Base-by-base conservation (phyloP, 1,284 basidiomycete species). In the Naganishia sp. region DNA sequence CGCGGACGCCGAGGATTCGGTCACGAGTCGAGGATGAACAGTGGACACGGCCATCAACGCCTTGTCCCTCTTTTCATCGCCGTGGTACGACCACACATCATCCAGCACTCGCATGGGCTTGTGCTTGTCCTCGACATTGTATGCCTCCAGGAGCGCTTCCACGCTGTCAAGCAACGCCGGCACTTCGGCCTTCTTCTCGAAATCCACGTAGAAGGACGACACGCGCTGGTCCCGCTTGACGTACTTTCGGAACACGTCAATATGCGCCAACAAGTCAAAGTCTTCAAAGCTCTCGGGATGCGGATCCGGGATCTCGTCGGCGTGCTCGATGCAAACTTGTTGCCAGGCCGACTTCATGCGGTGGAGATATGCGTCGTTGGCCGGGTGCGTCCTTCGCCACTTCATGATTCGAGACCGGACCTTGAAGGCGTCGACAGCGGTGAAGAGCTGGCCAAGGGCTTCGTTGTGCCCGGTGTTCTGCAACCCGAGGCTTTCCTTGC, bases 331-430 rank as follows among this genome's bases (percentile, higher is more conserved):
- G 55, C 60, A 52, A n/a, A 67, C 60, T 63, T 61, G 46, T 50
- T 50, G 39, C 57, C 57, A 61, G 5, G 57, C 60, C 7, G 48
- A 36, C n/a, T 48, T 23, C 53, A 67, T 55, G 7, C 56, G 53
- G 23, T 67, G 55, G 9, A 67, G 36, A 48, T 63, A 67, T 0
- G 59, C 66, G 21, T 60, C 59, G 46, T 67, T 63, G 4, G 59
- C 48, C 1, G 54, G 49, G 42, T 54, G 53, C 25, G 49, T 23
- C 9, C 28, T 15, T 11, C 61, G 53, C 66, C 66, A 67, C 18
- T 67, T 60, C 6, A n/a, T 16, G 10, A 63, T 50, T 25, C 55
- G 50, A 5, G 31, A 43, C 1, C 59, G 60, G 25, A 63, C 46
- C 31, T 67, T 67, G 60, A 55, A 63, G 2, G 66, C 31, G 11